A percentile compares a stretch with the other conserved stretches of the same genome.
phyloP scores from a whole-genome alignment of 441 rosid species.

The Brassica hybrid region DNA sequence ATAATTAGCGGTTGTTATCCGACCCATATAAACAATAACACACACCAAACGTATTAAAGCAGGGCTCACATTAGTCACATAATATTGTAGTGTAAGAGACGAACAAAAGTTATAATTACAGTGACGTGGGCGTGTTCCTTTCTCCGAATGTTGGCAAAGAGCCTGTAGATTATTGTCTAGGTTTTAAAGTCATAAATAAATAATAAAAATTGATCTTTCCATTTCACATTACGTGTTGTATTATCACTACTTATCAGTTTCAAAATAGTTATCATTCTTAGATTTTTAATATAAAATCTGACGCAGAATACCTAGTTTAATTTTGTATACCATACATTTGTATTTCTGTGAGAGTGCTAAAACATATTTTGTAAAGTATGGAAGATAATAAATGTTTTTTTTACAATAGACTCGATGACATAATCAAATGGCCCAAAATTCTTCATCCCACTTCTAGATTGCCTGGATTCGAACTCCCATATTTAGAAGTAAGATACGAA shows the following conservation, averaged over 20 bases:
- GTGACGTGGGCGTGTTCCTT: constrained; percentile 2
- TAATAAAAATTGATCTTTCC: not conserved
- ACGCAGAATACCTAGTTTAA: not conserved
- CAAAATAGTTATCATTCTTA: not conserved
- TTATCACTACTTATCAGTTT: not conserved
- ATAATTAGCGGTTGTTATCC: constrained; percentile 7
- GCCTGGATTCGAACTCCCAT: not conserved
- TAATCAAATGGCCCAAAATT: not conserved
- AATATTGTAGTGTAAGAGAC: constrained; percentile 11
- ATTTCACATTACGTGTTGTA: not conserved
- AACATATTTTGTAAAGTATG: not conserved
- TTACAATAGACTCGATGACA: not conserved
- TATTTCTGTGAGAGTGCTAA: not conserved
- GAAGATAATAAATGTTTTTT: not conserved
- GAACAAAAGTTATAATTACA: not conserved
- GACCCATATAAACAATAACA: constrained; percentile 31
- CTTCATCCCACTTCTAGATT: too few species aligned
- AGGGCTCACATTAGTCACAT: constrained; percentile 16
- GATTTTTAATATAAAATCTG: not conserved
- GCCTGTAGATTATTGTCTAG: constrained; percentile 15
- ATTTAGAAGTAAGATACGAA: not conserved
- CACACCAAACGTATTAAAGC: constrained; percentile 34
- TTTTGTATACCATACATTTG: not conserved
- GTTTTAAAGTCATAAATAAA: constrained; percentile 6
- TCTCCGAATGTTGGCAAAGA: constrained; percentile 13